Evolutionary conservation across 352 stramenopile genomes (phyloP), one percentile per base, ranked within the genome.

Genomic region (Globisporangium polare): DNA sequence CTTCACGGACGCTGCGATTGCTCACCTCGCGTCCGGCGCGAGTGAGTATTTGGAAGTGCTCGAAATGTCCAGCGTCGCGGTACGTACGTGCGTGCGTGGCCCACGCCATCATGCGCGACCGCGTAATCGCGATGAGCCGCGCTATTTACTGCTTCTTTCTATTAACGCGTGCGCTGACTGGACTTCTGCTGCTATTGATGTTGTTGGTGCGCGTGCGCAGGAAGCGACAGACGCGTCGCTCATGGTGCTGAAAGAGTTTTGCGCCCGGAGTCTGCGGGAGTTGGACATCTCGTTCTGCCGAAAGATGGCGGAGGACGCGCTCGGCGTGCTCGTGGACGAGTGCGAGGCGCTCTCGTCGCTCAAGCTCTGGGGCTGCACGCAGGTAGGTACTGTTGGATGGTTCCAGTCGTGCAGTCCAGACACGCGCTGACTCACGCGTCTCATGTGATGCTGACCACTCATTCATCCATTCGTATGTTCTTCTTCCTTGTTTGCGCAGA

Each of bases 221-320:
- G 68, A 89, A 68, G 65, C 60, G 22, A 92, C 80, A 0, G 81
- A 90, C 24, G 74, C 61, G 8, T 58, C 74, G 6, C 77, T 92
- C 42, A 53, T 76, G 29, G 62, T 68, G 18, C 62, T 94, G 46
- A 67, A 86, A 46, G 76, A 78, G 45, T 65, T 80, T 43, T 92
- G 82, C 27, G 53, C 66, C 7, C 67, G 65, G 8, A 81, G 60
- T 31, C 47, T 94, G 2, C 55, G 58, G 2, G 74, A 58, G 9
- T 71, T 94, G 18, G 82, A 94, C 64, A 78, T 94, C 31, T 94
- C 85, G 5, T 94, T 94, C 50, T 92, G 83, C 35, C 73, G 85
- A 15, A 80, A 80, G 20, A 76, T 94, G 13, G 73, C 74, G 0
- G 85, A 94, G 56, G 80, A 92, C 39, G 79, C 74, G 8, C 62